Percentiles rank a stretch among this genome's conserved stretches.
Evolutionary conservation across 768 basidiomycete species (phyloP).

Genomic region (Boletus rubroflammeus): DNA sequence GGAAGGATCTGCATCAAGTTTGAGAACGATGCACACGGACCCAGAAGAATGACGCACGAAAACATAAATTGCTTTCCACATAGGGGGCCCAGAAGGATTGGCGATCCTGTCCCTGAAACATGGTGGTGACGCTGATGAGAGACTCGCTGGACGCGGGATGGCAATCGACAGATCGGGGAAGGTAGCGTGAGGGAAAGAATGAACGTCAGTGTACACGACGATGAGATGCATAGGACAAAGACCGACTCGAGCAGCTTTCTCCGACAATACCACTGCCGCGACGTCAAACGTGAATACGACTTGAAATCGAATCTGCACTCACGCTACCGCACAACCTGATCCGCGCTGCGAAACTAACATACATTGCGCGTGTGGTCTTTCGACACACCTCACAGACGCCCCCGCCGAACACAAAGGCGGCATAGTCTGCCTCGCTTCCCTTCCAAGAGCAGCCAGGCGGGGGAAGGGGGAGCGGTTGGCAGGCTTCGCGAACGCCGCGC

Average conservation of each 20-base stretch:
- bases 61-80: slow-evolving; percentile 20
- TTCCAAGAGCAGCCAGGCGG: slow-evolving; percentile 39
- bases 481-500: slow-evolving; percentile 46
- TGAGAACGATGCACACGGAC: background rate
- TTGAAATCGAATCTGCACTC: slow-evolving; percentile 6
- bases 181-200: background rate
- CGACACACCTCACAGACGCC: slow-evolving; percentile 58
- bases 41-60: slow-evolving; percentile 16
- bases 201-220: background rate
- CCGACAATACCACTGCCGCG: slow-evolving; percentile 20
- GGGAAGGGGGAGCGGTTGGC: slow-evolving; percentile 36
- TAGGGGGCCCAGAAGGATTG: slow-evolving; percentile 18
- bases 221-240: background rate
- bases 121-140: slow-evolving; percentile 3
- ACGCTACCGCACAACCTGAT: slow-evolving; percentile 45
- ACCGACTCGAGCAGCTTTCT: slow-evolving; percentile 18
- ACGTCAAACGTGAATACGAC: background rate
- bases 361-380: slow-evolving; percentile 35
- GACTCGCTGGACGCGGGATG: slow-evolving; percentile 5
- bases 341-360: slow-evolving; percentile 46
- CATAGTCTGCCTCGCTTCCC: slow-evolving; percentile 52
- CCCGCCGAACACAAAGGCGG: slow-evolving; percentile 59
- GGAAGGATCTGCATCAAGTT: slow-evolving; percentile 1
- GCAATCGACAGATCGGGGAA: background rate
- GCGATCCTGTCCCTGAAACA: background rate